Base-by-base conservation (phyloP, 352 stramenopile species). In the Sclerospora graminicola region DNA sequence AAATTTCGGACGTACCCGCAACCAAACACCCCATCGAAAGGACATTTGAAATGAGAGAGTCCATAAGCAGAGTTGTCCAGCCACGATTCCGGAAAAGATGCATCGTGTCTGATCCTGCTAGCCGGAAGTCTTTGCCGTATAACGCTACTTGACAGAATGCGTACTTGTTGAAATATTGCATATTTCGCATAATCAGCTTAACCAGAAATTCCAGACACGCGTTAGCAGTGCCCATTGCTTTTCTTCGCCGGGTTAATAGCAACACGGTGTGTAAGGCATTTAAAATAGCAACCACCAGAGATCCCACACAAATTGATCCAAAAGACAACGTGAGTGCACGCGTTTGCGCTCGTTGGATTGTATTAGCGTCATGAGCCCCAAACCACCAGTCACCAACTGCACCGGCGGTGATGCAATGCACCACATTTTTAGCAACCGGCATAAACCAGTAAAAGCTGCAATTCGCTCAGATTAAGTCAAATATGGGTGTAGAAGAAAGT, bases 131-230 rank as follows among this genome's bases (percentile, higher is more conserved):
- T 39, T 88, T 90, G 11, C 78, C 81, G 57, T 93, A 89, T n/a
- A 93, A 62, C 15, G 78, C 78, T 19, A 93, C 68, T 24, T 93
- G 81, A 38, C 78, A 89, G 44, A 89, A 90, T 2, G 81, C 81
- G 48, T 79, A 93, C 54, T 93, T 93, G 67, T 93, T 93, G 43
- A 88, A 93, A 29, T 84, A 82, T 41, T 82, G 57, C 50, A 87
- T 66, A 46, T 88, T 87, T 34, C 68, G 69, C 33, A 72, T 71
- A 9, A 88, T 67, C 23, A 87, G 47, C 41, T 65, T 63, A 30
- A 89, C 69, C 26, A 92, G 54, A 45, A 78, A 92, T 43, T 89
- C 80, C n/a, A 92, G 57, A 26, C 73, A 92, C 20, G 77, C 80
- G 36, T 92, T 92, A 1, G 71, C 57, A 32, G 69, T 83, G 5